These are phyloP conservation scores for Taxawa tesnikishii DNA, from an alignment of 2,329 filamentous ascomycete genomes.

Conservation along the genomic window DNA sequence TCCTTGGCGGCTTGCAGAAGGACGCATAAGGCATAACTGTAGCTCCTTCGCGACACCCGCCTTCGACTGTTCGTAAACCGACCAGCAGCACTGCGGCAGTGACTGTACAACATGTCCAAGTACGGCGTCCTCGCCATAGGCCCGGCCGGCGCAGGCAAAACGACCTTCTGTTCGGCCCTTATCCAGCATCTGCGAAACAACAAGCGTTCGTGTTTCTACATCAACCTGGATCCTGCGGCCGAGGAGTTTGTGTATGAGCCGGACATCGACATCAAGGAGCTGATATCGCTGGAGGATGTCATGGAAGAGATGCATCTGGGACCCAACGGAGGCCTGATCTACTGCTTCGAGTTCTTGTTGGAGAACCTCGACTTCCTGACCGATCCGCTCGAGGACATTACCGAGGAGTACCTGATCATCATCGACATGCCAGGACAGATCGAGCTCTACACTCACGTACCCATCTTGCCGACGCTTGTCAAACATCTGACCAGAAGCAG, in stretches of 20 bases:
- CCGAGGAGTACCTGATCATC: conserved; percentile 92
- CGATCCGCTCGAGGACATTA: conserved; percentile 70
- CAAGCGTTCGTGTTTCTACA: conserved; percentile 89
- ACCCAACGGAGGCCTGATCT: conserved; percentile 85
- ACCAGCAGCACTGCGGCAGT: too few species aligned
- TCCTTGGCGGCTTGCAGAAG: too few species aligned
- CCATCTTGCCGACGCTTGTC: conserved; percentile 74
- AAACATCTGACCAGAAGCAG: conserved; percentile 70
- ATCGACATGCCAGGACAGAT: conserved; percentile 99
- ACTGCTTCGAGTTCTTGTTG: conserved; percentile 92
- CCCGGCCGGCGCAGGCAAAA: conserved; percentile 89
- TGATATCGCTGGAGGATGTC: conserved; percentile 86
- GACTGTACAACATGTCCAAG: conserved; percentile 53
- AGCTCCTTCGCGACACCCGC: too few species aligned
- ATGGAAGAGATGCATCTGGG: conserved; percentile 91
- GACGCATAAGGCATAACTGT: too few species aligned
- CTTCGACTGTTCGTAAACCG: too few species aligned
- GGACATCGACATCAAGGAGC: conserved; percentile 88
- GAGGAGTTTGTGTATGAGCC: conserved; percentile 85
- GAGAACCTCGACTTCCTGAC: conserved; percentile 89
- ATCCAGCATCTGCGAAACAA: conserved; percentile 88
- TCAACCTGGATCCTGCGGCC: conserved; percentile 95
- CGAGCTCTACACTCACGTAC: conserved; percentile 94
- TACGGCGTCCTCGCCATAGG: conserved; percentile 94
- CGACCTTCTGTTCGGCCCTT: conserved; percentile 86